Conservation (phyloP, 2,329 filamentous ascomycete species). For the Ophiostoma perfectum region DNA sequence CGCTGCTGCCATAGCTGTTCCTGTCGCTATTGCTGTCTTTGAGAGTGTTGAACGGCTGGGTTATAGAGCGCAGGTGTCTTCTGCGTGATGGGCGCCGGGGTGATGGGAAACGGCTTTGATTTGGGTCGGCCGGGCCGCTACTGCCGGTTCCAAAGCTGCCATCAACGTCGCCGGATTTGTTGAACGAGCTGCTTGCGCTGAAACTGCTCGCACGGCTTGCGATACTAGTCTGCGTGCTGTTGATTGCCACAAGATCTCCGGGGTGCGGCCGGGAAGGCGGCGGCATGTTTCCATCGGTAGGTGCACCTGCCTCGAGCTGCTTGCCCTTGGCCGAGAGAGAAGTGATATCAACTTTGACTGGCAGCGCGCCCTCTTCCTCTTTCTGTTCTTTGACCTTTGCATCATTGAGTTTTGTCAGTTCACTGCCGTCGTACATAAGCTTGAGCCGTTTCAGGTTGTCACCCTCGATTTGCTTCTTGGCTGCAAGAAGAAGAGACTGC, state of each 20-base stretch:
- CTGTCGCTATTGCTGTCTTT: background rate
- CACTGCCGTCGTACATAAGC: background rate
- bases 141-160: background rate
- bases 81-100: slow-evolving; percentile 17
- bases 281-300: background rate
- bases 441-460: background rate
- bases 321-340: background rate
- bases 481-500: slow-evolving; percentile 25
- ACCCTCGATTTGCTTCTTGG: slow-evolving; percentile 22
- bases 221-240: background rate
- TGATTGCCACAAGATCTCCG: background rate
- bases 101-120: background rate
- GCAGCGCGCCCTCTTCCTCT: background rate
- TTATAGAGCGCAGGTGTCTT: slow-evolving; percentile 14
- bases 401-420: background rate
- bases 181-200: slow-evolving; percentile 17
- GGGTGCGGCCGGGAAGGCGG: background rate
- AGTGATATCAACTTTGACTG: no score
- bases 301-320: background rate
- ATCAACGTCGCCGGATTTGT: background rate
- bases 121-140: background rate
- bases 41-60: slow-evolving; percentile 9
- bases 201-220: background rate
- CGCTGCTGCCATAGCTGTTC: background rate
- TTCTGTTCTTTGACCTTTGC: background rate